phyloP scores from a whole-genome alignment of 495 filamentous ascomycete species.

The Penicillium cataractarum region DNA sequence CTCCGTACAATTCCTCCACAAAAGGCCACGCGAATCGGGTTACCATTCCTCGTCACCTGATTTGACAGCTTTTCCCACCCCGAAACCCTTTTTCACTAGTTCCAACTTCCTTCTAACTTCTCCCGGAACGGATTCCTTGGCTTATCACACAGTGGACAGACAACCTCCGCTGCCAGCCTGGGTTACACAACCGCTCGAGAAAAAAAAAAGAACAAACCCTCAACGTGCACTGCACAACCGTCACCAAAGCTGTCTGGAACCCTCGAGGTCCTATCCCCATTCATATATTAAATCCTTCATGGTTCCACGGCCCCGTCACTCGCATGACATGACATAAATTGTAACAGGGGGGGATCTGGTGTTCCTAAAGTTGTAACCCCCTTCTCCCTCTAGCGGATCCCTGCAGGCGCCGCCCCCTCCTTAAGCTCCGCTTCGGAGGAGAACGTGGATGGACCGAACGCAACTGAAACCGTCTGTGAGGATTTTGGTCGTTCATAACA shows the following conservation, averaged over 20 bases:
- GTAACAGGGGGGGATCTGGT: slow-evolving; percentile 13
- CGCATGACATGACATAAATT: not conserved
- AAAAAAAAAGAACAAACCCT: not conserved
- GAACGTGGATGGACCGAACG: not conserved
- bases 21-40: not conserved
- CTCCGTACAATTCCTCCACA: too few relatives aligned
- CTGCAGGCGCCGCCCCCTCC: slow-evolving; percentile 6
- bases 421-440: not conserved
- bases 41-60: not conserved
- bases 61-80: not conserved
- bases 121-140: not conserved
- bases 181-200: slow-evolving; percentile 22
- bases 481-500: too few relatives aligned
- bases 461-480: not conserved
- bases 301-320: not conserved
- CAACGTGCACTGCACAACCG: slow-evolving; percentile 12
- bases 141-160: not conserved
- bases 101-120: too few relatives aligned
- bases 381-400: slow-evolving; percentile 13
- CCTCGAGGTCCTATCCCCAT: not conserved
- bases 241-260: not conserved
- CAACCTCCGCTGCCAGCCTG: not conserved
- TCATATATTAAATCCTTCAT: too few relatives aligned
- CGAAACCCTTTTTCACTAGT: not conserved
- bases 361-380: not conserved